Conservation (phyloP, 495 filamentous ascomycete species). For the Mycothermus thermophilus region DNA sequence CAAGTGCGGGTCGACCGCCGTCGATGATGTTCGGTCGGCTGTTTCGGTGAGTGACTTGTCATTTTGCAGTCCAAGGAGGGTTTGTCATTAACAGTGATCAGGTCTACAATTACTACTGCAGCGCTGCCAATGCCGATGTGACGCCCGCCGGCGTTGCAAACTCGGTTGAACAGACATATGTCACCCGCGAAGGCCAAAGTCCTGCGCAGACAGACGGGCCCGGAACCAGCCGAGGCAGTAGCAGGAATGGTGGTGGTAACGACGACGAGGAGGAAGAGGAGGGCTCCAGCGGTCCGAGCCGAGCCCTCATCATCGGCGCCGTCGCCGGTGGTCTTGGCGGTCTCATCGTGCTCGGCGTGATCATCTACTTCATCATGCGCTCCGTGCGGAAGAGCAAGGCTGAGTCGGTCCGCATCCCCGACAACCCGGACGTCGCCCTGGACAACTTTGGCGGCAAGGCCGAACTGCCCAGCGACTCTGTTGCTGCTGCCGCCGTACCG, state of each 20-base stretch:
- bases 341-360: slow-evolving; percentile 18
- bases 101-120: slow-evolving; percentile 35
- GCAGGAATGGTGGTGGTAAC: slow-evolving; percentile 2
- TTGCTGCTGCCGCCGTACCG: slow-evolving; percentile 4
- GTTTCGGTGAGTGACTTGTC: slow-evolving; percentile 9
- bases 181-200: slow-evolving; percentile 1
- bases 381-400: slow-evolving; percentile 4
- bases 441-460: slow-evolving; percentile 19
- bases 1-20: slow-evolving; percentile 29
- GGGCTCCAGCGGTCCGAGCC: slow-evolving; percentile 9
- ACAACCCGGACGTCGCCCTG: not conserved
- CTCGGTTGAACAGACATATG: slow-evolving; percentile 16
- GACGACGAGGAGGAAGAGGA: slow-evolving; percentile 2
- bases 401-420: slow-evolving; percentile 1
- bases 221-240: slow-evolving; percentile 1
- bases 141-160: slow-evolving; percentile 24
- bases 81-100: no score
- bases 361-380: slow-evolving; percentile 22
- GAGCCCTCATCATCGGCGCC: slow-evolving; percentile 22
- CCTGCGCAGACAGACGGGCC: slow-evolving; percentile 9
- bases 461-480: slow-evolving; percentile 19
- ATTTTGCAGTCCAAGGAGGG: no score
- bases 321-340: slow-evolving; percentile 25
- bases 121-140: slow-evolving; percentile 27
- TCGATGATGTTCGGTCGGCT: slow-evolving; percentile 33